phyloP scores from a whole-genome alignment of 2,329 filamentous ascomycete species.

The Pleomassaria siparia region DNA sequence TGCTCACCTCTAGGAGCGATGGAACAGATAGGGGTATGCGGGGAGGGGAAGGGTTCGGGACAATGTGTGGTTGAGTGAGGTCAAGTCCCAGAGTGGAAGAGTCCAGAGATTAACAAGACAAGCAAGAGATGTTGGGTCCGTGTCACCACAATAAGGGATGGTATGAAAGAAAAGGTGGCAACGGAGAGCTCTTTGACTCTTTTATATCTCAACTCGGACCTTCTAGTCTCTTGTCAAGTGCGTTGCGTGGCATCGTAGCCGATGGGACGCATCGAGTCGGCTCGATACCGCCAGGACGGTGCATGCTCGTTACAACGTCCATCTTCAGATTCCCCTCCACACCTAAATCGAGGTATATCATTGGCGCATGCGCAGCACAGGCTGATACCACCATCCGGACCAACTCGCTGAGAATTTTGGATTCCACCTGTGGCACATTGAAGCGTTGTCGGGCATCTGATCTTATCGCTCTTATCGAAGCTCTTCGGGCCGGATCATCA shows the following conservation, averaged over 20 bases:
- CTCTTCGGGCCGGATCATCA: constrained; percentile 10
- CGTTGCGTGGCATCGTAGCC: constrained; percentile 15
- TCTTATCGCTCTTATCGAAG: constrained; percentile 17
- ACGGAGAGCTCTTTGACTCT: constrained; percentile 4
- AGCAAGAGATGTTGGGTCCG: constrained; percentile 3
- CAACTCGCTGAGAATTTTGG: constrained; percentile 4
- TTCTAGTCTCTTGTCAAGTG: constrained; percentile 9
- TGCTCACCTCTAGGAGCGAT: constrained; percentile 8
- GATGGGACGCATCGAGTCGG: constrained; percentile 18
- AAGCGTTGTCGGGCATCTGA: constrained; percentile 12
- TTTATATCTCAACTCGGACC: constrained; percentile 12
- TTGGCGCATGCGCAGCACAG: constrained; percentile 9
- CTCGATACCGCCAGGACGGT: constrained; percentile 13
- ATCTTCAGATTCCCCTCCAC: constrained; percentile 17
- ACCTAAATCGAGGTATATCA: constrained; percentile 9
- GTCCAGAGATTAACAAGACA: constrained; percentile 6
- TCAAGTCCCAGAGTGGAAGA: constrained; percentile 6
- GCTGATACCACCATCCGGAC: constrained; percentile 9
- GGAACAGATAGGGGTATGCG: constrained; percentile 1
- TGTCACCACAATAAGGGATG: constrained; percentile 5
- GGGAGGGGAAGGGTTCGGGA: background rate
- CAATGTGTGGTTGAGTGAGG: constrained; percentile 3
- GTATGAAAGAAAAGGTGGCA: constrained; percentile 6
- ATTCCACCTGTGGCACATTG: constrained; percentile 1
- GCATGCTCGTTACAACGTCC: constrained; percentile 13